phyloP scores from a whole-genome alignment of 1,139 yeast genomes.

The Taphrina sp. region DNA sequence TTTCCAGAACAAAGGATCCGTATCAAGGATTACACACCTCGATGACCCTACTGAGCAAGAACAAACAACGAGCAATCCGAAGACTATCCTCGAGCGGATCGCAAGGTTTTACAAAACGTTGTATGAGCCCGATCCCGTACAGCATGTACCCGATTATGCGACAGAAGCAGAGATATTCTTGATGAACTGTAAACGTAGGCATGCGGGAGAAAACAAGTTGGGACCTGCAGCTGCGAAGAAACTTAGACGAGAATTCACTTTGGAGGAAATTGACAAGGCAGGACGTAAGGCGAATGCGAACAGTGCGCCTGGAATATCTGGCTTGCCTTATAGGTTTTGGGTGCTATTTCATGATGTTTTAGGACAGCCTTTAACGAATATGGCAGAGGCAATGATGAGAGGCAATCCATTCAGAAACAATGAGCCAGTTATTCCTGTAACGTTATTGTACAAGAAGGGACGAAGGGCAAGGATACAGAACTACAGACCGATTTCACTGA shows the following conservation, averaged over 20 bases:
- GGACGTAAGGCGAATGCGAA: background rate
- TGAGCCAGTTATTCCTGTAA: background rate
- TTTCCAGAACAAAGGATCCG: background rate
- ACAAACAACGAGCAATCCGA: background rate
- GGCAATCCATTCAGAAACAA: background rate
- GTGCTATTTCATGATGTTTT: background rate
- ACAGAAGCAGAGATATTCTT: background rate
- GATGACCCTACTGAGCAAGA: background rate
- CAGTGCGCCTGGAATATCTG: constrained; percentile 7
- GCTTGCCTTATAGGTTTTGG: constrained; percentile 5
- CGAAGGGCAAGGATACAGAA: background rate
- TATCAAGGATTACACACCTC: background rate
- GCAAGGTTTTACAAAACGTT: background rate
- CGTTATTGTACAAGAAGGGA: background rate
- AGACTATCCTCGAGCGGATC: background rate
- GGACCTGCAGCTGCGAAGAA: background rate
- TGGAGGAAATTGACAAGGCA: background rate
- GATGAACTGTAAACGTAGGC: no score
- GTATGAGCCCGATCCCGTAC: background rate
- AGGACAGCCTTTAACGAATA: background rate
- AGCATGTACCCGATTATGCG: background rate
- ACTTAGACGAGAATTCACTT: background rate
- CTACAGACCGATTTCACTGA: constrained; percentile 4
- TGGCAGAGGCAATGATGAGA: background rate
- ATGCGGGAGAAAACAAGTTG: background rate